Evolutionary conservation across 2,329 filamentous ascomycete genomes (phyloP).

Genomic region (Didymella glomerata): DNA sequence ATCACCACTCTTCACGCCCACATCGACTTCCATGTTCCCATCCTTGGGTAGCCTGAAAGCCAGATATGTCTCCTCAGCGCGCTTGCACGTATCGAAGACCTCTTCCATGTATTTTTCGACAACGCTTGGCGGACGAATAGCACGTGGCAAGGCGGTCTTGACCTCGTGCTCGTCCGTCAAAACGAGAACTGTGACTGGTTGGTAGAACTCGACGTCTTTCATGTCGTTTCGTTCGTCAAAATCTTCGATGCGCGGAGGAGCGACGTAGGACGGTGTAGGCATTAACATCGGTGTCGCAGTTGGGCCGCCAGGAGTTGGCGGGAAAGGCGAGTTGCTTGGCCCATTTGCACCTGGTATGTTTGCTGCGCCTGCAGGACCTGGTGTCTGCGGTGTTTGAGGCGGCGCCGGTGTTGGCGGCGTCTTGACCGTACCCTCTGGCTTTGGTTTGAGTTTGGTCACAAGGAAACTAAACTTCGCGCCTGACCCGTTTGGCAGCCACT

Average conservation of each 20-base stretch:
- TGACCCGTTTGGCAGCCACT: slow-evolving; percentile 68
- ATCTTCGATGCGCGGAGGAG: slow-evolving; percentile 47
- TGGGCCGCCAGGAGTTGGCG: slow-evolving; percentile 18
- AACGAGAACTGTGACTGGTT: slow-evolving; percentile 73
- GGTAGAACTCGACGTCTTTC: slow-evolving; percentile 62
- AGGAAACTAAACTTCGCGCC: slow-evolving; percentile 78
- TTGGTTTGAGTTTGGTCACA: slow-evolving; percentile 71
- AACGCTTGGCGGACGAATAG: slow-evolving; percentile 58
- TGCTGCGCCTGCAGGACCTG: slow-evolving; percentile 2
- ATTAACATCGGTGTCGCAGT: slow-evolving; percentile 26
- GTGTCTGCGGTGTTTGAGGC: slow-evolving; percentile 14
- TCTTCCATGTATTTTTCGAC: slow-evolving; percentile 52
- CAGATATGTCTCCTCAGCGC: slow-evolving; percentile 64
- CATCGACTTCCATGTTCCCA: slow-evolving; percentile 19
- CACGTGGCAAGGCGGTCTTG: slow-evolving; percentile 63
- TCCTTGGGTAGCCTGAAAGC: slow-evolving; percentile 63
- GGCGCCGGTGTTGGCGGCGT: slow-evolving; percentile 42
- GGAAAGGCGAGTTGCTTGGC: slow-evolving; percentile 19
- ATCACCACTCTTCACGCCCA: slow-evolving; percentile 21
- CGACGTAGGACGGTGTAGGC: slow-evolving; percentile 30
- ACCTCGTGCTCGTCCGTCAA: slow-evolving; percentile 61
- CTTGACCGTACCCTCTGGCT: slow-evolving; percentile 52
- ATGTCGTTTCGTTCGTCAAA: slow-evolving; percentile 58
- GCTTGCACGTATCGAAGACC: slow-evolving; percentile 63
- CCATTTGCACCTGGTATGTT: slow-evolving; percentile 2